Conservation (phyloP, 1,139 yeast species). For the Arxiozyma slooffiae region DNA sequence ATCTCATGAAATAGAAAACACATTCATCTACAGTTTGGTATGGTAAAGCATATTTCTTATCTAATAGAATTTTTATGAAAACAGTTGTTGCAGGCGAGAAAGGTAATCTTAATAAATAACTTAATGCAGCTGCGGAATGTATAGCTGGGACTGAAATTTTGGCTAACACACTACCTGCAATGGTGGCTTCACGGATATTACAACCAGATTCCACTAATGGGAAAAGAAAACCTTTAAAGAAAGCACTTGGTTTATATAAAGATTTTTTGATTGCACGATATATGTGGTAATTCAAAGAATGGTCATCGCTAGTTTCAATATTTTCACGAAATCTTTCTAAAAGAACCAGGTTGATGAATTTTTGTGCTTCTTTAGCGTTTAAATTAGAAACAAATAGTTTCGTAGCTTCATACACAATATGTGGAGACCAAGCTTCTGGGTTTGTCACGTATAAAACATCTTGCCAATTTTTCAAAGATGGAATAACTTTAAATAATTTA, state of each 20-base stretch:
- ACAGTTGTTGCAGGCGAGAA: constrained; percentile 84
- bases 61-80: constrained; percentile 78
- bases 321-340: constrained; percentile 77
- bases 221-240: constrained; percentile 88
- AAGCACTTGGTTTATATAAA: constrained; percentile 93
- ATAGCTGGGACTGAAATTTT: constrained; percentile 88
- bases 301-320: constrained; percentile 62
- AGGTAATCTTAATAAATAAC: constrained; percentile 74
- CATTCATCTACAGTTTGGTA: constrained; percentile 91
- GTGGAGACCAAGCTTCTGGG: constrained; percentile 94
- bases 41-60: constrained; percentile 93
- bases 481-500: constrained; percentile 86
- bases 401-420: constrained; percentile 90
- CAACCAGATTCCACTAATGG: constrained; percentile 82
- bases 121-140: constrained; percentile 91
- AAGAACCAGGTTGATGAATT: constrained; percentile 63
- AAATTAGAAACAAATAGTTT: constrained; percentile 85
- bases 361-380: constrained; percentile 80
- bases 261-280: constrained; percentile 88
- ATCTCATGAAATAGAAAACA: constrained; percentile 91
- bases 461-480: constrained; percentile 89
- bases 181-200: constrained; percentile 85
- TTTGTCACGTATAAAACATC: constrained; percentile 86
- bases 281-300: constrained; percentile 72
- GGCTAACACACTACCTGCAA: constrained; percentile 83